phyloP scores from a whole-genome alignment of 495 filamentous ascomycete species.

The Choiromyces venosus region DNA sequence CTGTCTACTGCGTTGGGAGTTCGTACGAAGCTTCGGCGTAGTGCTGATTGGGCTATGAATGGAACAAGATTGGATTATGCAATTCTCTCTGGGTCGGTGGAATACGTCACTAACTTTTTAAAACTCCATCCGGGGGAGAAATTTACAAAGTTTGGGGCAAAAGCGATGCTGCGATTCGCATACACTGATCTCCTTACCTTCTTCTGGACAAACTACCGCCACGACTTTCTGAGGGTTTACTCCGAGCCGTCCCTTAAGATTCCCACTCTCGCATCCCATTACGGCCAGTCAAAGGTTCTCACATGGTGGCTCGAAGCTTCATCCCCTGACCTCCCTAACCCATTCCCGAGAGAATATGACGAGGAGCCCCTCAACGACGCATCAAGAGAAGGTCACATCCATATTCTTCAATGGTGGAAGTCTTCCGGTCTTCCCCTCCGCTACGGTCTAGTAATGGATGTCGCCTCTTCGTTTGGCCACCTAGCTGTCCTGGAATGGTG shows the following conservation, averaged over 20 bases:
- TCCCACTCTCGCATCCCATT: slow-evolving; percentile 54
- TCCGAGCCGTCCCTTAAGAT: slow-evolving; percentile 45
- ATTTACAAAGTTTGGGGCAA: slow-evolving; percentile 72
- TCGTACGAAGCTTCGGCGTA: slow-evolving; percentile 66
- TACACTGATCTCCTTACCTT: slow-evolving; percentile 71
- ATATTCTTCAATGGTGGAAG: slow-evolving; percentile 89
- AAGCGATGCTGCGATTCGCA: slow-evolving; percentile 85
- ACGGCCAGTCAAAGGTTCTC: slow-evolving; percentile 75
- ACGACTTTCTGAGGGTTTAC: slow-evolving; percentile 75
- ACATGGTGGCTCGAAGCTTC: slow-evolving; percentile 66
- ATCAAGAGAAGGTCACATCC: slow-evolving; percentile 71
- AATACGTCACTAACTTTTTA: slow-evolving; percentile 49
- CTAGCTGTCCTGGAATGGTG: slow-evolving; percentile 87
- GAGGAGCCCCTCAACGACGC: slow-evolving; percentile 81
- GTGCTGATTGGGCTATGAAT: slow-evolving; percentile 60
- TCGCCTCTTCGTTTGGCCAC: slow-evolving; percentile 74
- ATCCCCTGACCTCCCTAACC: slow-evolving; percentile 47
- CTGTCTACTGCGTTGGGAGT: slow-evolving; percentile 72
- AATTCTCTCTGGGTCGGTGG: slow-evolving; percentile 64
- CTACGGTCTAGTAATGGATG: slow-evolving; percentile 80
- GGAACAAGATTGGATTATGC: slow-evolving; percentile 68
- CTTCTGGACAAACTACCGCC: slow-evolving; percentile 68
- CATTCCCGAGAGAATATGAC: slow-evolving; percentile 49
- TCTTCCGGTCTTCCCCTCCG: slow-evolving; percentile 70
- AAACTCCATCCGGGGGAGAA: slow-evolving; percentile 56